Conservation (phyloP, 2,329 filamentous ascomycete species). For the Claviceps arundinis region DNA sequence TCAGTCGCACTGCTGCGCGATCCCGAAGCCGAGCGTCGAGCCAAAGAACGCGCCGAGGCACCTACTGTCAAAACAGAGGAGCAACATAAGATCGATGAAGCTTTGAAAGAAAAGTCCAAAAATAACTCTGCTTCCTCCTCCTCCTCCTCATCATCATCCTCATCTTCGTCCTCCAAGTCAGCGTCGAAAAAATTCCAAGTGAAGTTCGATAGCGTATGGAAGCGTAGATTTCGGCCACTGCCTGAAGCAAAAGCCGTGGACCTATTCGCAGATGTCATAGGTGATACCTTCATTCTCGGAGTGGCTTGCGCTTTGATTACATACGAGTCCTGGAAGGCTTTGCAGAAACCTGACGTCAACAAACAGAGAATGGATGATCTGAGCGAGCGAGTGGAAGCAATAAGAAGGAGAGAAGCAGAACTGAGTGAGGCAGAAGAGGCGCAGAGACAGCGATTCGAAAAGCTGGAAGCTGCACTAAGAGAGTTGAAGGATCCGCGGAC, state of each 20-base stretch:
- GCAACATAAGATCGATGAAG: conserved; percentile 42
- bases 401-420: conserved; percentile 36
- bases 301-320: conserved; percentile 45
- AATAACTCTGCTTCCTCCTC: background rate
- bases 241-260: conserved; percentile 53
- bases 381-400: conserved; percentile 32
- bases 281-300: conserved; percentile 48
- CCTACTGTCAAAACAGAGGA: conserved; percentile 54
- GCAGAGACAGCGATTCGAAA: conserved; percentile 32
- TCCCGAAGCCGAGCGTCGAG: conserved; percentile 40
- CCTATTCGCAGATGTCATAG: conserved; percentile 52
- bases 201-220: conserved; percentile 42
- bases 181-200: conserved; percentile 12
- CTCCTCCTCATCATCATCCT: background rate
- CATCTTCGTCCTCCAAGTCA: background rate
- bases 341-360: conserved; percentile 47
- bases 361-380: conserved; percentile 39
- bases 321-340: conserved; percentile 47
- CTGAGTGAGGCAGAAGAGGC: conserved; percentile 31
- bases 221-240: conserved; percentile 46
- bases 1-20: conserved; percentile 47
- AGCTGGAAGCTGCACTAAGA: conserved; percentile 40
- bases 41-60: conserved; percentile 48
- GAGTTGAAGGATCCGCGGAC: conserved; percentile 42
- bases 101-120: conserved; percentile 25